Conservation (phyloP, 2,329 filamentous ascomycete genomes). For the Aspergillus felis region DNA sequence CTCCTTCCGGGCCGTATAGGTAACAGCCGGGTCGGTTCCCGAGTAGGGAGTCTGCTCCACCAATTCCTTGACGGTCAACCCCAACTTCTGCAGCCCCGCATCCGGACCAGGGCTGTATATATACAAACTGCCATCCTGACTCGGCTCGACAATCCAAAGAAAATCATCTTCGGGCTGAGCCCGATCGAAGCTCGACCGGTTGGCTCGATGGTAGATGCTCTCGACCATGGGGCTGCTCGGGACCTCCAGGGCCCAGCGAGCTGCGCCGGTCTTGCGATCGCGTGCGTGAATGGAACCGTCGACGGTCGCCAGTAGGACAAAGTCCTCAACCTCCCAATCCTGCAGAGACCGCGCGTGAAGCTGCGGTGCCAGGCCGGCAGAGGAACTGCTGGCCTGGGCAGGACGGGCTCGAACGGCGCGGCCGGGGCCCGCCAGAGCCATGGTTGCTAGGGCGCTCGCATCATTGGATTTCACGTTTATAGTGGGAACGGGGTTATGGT, state of each 20-base stretch:
- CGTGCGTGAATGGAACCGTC: conserved; percentile 92
- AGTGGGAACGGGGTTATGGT: conserved; percentile 17
- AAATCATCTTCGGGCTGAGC: conserved; percentile 71
- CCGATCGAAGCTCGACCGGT: conserved; percentile 59
- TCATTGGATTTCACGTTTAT: conserved; percentile 48
- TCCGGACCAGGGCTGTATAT: conserved; percentile 68
- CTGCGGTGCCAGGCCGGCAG: conserved; percentile 72
- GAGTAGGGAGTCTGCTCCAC: conserved; percentile 81
- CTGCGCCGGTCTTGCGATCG: conserved; percentile 78
- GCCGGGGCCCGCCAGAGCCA: conserved; percentile 76
- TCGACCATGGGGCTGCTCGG: conserved; percentile 81
- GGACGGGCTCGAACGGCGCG: conserved; percentile 91
- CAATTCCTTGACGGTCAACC: conserved; percentile 64
- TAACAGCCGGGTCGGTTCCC: conserved; percentile 69
- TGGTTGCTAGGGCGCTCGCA: conserved; percentile 95
- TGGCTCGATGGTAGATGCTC: conserved; percentile 73
- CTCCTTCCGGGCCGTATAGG: conserved; percentile 89
- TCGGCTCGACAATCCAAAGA: conserved; percentile 93
- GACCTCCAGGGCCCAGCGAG: conserved; percentile 80
- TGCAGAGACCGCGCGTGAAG: conserved; percentile 93
- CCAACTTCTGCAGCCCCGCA: conserved; percentile 45
- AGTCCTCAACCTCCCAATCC: conserved; percentile 99
- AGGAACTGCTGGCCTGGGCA: conserved; percentile 62
- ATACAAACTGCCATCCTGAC: conserved; percentile 79
- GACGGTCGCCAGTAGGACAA: conserved; percentile 99